phyloP scores from a whole-genome alignment of 2,329 filamentous ascomycete genomes.

The Sclerotinia nivalis region DNA sequence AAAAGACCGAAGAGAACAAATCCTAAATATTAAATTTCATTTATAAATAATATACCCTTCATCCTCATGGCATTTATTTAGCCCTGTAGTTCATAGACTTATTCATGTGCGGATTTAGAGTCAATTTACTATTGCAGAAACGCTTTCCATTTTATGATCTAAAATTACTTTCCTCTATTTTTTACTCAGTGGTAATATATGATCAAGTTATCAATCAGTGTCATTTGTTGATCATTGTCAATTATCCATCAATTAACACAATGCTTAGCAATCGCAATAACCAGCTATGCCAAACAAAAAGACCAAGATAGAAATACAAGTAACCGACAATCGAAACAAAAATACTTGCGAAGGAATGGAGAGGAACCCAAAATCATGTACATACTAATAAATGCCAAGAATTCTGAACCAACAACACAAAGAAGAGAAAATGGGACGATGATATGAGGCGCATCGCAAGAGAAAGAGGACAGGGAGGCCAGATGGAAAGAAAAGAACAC shows the following conservation, averaged over 20 bases:
- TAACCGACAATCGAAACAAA: background rate
- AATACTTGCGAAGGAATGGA: background rate
- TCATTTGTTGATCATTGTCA: background rate
- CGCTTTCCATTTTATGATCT: background rate
- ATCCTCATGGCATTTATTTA: background rate
- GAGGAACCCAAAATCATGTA: background rate
- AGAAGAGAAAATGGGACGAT: background rate
- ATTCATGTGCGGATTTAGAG: background rate
- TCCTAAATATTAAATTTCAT: background rate
- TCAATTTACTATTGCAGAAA: background rate
- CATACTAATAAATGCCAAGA: background rate
- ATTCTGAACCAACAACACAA: too few relatives aligned
- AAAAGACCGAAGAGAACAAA: constrained; percentile 22
- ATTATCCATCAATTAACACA: background rate
- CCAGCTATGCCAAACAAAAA: background rate
- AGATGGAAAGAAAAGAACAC: background rate
- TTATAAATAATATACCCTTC: background rate
- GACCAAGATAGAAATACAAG: background rate
- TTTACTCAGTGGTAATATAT: background rate
- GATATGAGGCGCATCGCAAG: background rate
- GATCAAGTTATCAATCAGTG: background rate
- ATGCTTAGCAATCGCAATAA: background rate
- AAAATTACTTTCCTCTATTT: background rate
- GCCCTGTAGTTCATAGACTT: background rate
- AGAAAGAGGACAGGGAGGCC: background rate